Percentiles rank a stretch among this genome's conserved stretches.
Evolutionary conservation across 306 rosid species (phyloP).

Genomic region (Glycine latifolia): DNA sequence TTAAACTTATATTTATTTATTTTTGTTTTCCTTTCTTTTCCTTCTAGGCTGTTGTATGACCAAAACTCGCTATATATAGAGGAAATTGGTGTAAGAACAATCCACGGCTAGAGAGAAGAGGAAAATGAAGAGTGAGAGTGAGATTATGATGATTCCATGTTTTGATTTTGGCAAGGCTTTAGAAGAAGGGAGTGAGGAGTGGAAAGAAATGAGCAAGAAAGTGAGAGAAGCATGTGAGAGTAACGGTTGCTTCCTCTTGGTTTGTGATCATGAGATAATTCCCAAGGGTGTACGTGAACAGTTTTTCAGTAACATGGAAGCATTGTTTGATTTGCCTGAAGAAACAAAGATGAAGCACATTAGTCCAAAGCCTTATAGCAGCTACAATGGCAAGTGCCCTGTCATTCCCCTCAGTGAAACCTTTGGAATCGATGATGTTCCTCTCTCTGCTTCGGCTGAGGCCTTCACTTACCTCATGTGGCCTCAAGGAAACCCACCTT

Average conservation of each 20-base stretch:
- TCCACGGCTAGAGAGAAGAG: neutral
- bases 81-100: neutral
- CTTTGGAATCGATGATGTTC: slow-evolving; percentile 60
- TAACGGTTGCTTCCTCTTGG: slow-evolving; percentile 47
- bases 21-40: neutral
- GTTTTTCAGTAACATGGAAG: slow-evolving; percentile 42
- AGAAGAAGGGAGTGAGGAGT: slow-evolving; percentile 46
- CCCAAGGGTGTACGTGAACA: slow-evolving; percentile 30
- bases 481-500: slow-evolving; percentile 60
- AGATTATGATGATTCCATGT: slow-evolving; percentile 35
- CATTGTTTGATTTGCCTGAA: slow-evolving; percentile 62
- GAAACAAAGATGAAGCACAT: slow-evolving; percentile 53
- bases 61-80: slow-evolving; percentile 6
- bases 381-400: slow-evolving; percentile 49
- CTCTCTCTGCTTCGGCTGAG: neutral
- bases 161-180: slow-evolving; percentile 32
- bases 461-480: slow-evolving; percentile 65
- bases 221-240: slow-evolving; percentile 63
- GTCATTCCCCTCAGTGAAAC: slow-evolving; percentile 52
- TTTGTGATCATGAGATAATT: slow-evolving; percentile 33
- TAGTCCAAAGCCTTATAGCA: slow-evolving; percentile 46
- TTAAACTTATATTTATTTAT: neutral
- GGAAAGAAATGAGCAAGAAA: slow-evolving; percentile 53
- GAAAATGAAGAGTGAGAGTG: slow-evolving; percentile 18
- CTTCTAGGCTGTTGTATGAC: neutral